Evolutionary conservation across 1,284 basidiomycete species (phyloP), one percentile per base, ranked within the genome.

Genomic region (Ustilago trichophora): DNA sequence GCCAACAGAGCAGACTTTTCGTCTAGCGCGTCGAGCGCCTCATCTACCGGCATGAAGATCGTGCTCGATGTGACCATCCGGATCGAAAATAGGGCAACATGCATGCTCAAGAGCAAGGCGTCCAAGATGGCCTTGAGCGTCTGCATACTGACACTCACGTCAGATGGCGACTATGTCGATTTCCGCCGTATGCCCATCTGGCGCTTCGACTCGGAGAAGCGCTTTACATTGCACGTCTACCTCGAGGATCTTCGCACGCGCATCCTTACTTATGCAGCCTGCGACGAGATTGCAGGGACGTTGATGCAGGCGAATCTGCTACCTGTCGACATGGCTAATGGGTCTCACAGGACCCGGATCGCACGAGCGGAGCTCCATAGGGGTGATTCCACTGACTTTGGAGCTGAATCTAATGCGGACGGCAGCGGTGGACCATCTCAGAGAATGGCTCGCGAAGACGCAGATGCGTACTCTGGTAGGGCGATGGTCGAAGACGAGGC

Each of bases 211-310:
- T 24, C 41, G 2, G 57, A 49, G 25, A 72, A 74, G 42, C 54
- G 58, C 18, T 76, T 75, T 37, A 54, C 54, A 9, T 11, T 82
- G 22, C 55, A 57, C 2, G 70, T 76, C 24, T 29, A 57, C 2
- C 72, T 82, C 13, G 53, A 60, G 24, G 75, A 77, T 48, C 77
- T 76, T 0, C 72, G 62, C 7, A 75, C 75, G 38, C 73, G 73
- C 5, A 44, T 82, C 33, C 18, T 75, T 11, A 63, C 65, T 37
- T 55, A 54, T 26, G 52, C 69, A 0, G 55, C 54, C 9, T 69
- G 73, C 46, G 68, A 73, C 25, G 63, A 72, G 41, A 52, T 74
- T 3, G 60, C 72, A 12, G 67, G 65, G 25, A 47, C 54, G 13
- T 18, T 45, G 38, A 59, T 71, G 22, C 45, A 60, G 16, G 59